These are phyloP conservation scores for Globisporangium spinosum DNA, from an alignment of 352 stramenopile genomes.

Conservation along the genomic window DNA sequence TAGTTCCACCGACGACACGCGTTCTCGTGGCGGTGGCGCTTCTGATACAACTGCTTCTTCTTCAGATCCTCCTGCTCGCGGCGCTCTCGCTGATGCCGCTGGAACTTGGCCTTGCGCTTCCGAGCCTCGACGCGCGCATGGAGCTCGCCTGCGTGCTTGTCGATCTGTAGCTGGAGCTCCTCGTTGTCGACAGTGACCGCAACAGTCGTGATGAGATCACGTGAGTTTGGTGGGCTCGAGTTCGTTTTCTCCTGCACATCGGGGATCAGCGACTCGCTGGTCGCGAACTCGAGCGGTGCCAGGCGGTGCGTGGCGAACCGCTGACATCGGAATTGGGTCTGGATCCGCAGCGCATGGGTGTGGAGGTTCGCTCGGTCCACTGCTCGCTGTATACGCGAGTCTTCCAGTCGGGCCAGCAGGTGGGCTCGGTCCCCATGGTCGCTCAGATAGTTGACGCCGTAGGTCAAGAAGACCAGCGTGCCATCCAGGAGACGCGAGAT, in stretches of 20 bases:
- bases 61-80: conserved; percentile 33
- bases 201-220: conserved; percentile 19
- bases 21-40: conserved; percentile 31
- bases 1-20: conserved; percentile 35
- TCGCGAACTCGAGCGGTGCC: conserved; percentile 33
- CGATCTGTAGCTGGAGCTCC: conserved; percentile 36
- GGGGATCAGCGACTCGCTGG: conserved; percentile 32
- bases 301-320: conserved; percentile 47
- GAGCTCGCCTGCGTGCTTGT: conserved; percentile 38
- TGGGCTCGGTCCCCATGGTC: conserved; percentile 18
- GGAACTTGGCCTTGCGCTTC: conserved; percentile 30
- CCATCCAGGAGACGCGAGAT: conserved; percentile 36
- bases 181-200: conserved; percentile 29
- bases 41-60: conserved; percentile 35
- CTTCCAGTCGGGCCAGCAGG: conserved; percentile 17
- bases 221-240: neutral
- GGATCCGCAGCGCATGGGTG: conserved; percentile 28
- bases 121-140: conserved; percentile 31
- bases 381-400: conserved; percentile 9
- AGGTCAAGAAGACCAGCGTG: conserved; percentile 44
- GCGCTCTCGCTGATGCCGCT: conserved; percentile 35
- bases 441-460: conserved; percentile 35
- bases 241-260: conserved; percentile 33
- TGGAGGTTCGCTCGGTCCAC: conserved; percentile 18
- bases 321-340: conserved; percentile 37